A percentile compares a stretch with the other conserved stretches of the same genome.
phyloP scores from a whole-genome alignment of 2,329 filamentous ascomycete species.

The Aspergillus sp. region DNA sequence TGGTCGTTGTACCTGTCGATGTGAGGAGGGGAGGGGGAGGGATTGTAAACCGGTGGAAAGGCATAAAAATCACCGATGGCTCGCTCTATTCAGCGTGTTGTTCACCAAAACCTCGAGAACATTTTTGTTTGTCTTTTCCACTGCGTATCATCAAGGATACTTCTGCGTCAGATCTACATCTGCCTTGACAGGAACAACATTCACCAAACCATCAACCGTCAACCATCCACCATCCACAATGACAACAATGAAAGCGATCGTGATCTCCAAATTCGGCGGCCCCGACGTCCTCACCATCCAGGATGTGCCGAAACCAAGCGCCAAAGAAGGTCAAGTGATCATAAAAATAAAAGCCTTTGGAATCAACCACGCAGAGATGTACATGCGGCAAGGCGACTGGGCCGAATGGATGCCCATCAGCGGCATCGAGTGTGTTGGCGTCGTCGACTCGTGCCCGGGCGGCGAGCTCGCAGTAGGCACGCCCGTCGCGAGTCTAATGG shows the following conservation, averaged over 20 bases:
- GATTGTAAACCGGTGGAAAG: no score
- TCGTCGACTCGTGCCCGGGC: conserved; percentile 41
- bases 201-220: neutral
- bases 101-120: no score
- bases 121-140: no score
- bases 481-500: conserved; percentile 48
- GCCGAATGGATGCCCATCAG: conserved; percentile 18
- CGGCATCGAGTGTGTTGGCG: conserved; percentile 44
- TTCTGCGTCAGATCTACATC: no score
- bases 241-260: conserved; percentile 12
- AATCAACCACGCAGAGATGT: conserved; percentile 17
- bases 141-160: no score
- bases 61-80: no score
- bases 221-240: neutral
- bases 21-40: no score
- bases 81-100: no score
- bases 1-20: neutral
- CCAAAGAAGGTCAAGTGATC: neutral
- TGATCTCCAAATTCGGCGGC: conserved; percentile 10
- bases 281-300: conserved; percentile 8
- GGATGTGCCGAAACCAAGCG: conserved; percentile 7
- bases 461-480: conserved; percentile 38
- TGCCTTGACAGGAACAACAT: neutral
- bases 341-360: conserved; percentile 16
- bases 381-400: conserved; percentile 20